These are phyloP conservation scores for Sclerotinia spermophila DNA, from an alignment of 2,329 filamentous ascomycete species.

Conservation along the genomic window DNA sequence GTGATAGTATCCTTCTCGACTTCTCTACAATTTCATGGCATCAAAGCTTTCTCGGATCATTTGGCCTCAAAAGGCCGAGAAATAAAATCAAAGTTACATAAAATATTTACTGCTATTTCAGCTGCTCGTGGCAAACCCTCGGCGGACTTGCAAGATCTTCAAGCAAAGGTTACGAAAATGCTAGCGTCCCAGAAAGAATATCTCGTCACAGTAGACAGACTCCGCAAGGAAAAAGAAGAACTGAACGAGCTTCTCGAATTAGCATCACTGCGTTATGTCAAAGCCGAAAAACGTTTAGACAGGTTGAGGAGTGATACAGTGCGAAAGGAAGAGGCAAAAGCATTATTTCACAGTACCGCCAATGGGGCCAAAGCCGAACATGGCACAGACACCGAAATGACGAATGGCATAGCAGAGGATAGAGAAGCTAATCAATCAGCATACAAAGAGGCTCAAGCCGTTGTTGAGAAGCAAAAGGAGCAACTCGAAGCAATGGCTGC, in stretches of 20 bases:
- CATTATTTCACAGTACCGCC: constrained; percentile 53
- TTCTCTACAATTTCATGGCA: constrained; percentile 58
- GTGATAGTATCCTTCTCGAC: constrained; percentile 54
- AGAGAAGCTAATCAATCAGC: constrained; percentile 68
- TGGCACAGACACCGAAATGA: constrained; percentile 40
- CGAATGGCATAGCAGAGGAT: constrained; percentile 52
- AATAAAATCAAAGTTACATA: constrained; percentile 70
- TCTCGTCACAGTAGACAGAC: constrained; percentile 69
- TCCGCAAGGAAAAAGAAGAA: constrained; percentile 75
- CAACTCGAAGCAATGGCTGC: constrained; percentile 76
- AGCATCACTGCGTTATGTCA: constrained; percentile 86
- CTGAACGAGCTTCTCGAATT: constrained; percentile 83
- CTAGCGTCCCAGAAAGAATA: constrained; percentile 81
- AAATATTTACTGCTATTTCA: constrained; percentile 59
- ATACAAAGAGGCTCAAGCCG: constrained; percentile 72
- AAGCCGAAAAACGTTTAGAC: constrained; percentile 92
- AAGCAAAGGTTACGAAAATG: constrained; percentile 69
- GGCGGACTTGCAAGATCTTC: constrained; percentile 68
- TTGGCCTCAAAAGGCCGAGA: constrained; percentile 70
- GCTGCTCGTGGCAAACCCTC: constrained; percentile 52
- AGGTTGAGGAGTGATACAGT: constrained; percentile 84
- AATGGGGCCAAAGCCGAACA: constrained; percentile 43
- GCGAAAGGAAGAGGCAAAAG: constrained; percentile 87
- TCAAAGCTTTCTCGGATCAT: constrained; percentile 75
- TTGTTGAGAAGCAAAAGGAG: constrained; percentile 78